Evolutionary conservation across 192 early-diverging fungal species (phyloP).

Genomic region (Rhizoclosmatium globosum): DNA sequence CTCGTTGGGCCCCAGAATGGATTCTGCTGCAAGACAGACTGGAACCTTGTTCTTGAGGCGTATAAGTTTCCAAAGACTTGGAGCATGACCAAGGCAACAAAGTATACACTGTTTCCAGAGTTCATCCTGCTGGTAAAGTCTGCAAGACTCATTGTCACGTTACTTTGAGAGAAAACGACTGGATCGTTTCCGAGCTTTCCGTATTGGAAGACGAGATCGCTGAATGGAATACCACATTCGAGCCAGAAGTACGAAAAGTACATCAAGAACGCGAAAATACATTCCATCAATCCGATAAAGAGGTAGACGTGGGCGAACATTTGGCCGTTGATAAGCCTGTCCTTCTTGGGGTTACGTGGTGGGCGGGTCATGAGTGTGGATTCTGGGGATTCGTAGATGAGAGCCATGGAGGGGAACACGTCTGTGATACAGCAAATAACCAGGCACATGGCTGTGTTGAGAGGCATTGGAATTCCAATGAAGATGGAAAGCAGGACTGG

Average conservation of each 20-base stretch:
- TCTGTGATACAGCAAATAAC: slow-evolving; percentile 60
- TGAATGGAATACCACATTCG: too few relatives aligned
- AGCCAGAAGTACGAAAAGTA: too few relatives aligned
- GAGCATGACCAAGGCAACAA: slow-evolving; percentile 1
- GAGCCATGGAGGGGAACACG: slow-evolving; percentile 64
- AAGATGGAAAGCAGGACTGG: slow-evolving; percentile 80
- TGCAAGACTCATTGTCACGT: not conserved
- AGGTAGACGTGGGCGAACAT: slow-evolving; percentile 78
- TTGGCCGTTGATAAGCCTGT: slow-evolving; percentile 69
- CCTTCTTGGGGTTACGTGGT: slow-evolving; percentile 75
- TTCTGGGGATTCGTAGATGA: slow-evolving; percentile 83
- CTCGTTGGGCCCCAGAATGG: slow-evolving; percentile 64
- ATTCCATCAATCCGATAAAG: slow-evolving; percentile 78
- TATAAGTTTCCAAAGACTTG: slow-evolving; percentile 57
- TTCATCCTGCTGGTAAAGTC: not conserved
- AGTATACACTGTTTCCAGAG: slow-evolving; percentile 33
- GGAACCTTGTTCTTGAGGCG: slow-evolving; percentile 61
- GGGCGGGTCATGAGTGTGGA: slow-evolving; percentile 70
- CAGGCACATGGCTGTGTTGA: slow-evolving; percentile 74
- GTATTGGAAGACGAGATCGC: too few relatives aligned
- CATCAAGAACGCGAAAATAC: slow-evolving; percentile 54
- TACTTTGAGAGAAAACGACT: slow-evolving; percentile 25
- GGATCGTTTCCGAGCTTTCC: too few relatives aligned
- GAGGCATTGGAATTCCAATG: slow-evolving; percentile 79
- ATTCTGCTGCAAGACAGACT: slow-evolving; percentile 66